Conservation (phyloP, 192 early-diverging fungal species). For the Podila minutissima region DNA sequence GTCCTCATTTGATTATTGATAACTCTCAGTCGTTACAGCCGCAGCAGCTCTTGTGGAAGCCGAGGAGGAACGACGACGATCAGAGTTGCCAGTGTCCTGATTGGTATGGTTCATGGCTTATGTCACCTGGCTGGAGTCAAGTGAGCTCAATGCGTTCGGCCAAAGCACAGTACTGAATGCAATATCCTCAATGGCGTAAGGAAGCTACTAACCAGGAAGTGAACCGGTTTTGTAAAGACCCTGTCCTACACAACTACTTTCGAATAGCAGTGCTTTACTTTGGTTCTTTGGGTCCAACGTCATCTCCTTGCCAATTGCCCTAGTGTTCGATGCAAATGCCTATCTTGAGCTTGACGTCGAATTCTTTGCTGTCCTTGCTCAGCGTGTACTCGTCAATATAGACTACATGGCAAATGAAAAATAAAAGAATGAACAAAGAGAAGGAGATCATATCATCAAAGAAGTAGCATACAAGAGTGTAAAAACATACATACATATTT, state of each 20-base stretch:
- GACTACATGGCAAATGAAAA: slow-evolving; percentile 51
- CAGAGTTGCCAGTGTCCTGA: not conserved
- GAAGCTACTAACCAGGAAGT: slow-evolving; percentile 35
- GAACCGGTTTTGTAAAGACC: no score
- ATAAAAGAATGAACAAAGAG: slow-evolving; percentile 8
- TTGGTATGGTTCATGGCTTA: no score
- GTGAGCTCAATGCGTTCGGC: slow-evolving; percentile 37
- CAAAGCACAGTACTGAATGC: slow-evolving; percentile 57
- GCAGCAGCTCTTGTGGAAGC: not conserved
- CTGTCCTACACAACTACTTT: not conserved
- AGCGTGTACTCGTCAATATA: slow-evolving; percentile 72
- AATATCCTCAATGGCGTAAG: slow-evolving; percentile 61
- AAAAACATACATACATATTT: slow-evolving; percentile 20
- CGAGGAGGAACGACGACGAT: not conserved
- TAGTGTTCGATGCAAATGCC: slow-evolving; percentile 72
- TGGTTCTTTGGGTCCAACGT: slow-evolving; percentile 64
- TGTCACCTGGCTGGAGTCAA: not conserved
- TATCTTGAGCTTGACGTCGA: slow-evolving; percentile 61
- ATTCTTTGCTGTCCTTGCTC: slow-evolving; percentile 61
- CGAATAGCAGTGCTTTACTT: not conserved
- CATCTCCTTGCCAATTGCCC: slow-evolving; percentile 76
- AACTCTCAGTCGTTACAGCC: not conserved
- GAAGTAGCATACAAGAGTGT: no score
- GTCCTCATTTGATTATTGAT: not conserved
- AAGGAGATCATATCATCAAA: not conserved